Evolutionary conservation across 2,329 filamentous ascomycete species (phyloP).

Genomic region (Aspergillus hiratsukae): DNA sequence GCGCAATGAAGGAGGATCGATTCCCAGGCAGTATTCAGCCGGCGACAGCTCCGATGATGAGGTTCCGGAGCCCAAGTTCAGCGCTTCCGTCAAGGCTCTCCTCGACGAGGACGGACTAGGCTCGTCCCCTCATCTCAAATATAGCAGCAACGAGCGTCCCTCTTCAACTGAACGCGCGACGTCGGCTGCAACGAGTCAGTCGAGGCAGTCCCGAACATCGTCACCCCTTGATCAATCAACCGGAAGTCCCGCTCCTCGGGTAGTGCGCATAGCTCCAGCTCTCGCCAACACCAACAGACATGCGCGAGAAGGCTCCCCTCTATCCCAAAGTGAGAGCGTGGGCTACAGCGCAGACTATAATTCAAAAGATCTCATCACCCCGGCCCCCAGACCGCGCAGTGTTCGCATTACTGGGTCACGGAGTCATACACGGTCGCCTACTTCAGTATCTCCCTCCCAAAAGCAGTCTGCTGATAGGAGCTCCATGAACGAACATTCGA

Average conservation of each 20-base stretch:
- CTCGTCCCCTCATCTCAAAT: conserved; percentile 46
- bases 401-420: conserved; percentile 40
- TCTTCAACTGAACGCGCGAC: conserved; percentile 22
- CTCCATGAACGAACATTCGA: conserved; percentile 27
- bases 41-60: conserved; percentile 94
- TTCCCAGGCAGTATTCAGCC: conserved; percentile 39
- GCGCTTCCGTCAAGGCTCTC: conserved; percentile 82
- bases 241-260: conserved; percentile 40
- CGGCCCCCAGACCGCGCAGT: conserved; percentile 42
- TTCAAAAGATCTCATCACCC: conserved; percentile 42
- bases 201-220: conserved; percentile 31
- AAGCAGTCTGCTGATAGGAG: conserved; percentile 28
- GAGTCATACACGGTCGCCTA: conserved; percentile 38
- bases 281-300: conserved; percentile 26
- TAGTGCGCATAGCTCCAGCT: conserved; percentile 37
- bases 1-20: conserved; percentile 16
- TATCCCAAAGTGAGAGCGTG: conserved; percentile 32
- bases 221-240: conserved; percentile 36
- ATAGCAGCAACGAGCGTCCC: conserved; percentile 21
- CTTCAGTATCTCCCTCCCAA: conserved; percentile 34
- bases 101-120: conserved; percentile 52
- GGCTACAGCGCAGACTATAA: conserved; percentile 21
- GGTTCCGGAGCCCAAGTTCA: conserved; percentile 85
- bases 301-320: conserved; percentile 36
- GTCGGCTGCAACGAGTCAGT: conserved; percentile 25